Base-by-base conservation (phyloP, 2,329 filamentous ascomycete species). In the Aspergillus awamori region DNA sequence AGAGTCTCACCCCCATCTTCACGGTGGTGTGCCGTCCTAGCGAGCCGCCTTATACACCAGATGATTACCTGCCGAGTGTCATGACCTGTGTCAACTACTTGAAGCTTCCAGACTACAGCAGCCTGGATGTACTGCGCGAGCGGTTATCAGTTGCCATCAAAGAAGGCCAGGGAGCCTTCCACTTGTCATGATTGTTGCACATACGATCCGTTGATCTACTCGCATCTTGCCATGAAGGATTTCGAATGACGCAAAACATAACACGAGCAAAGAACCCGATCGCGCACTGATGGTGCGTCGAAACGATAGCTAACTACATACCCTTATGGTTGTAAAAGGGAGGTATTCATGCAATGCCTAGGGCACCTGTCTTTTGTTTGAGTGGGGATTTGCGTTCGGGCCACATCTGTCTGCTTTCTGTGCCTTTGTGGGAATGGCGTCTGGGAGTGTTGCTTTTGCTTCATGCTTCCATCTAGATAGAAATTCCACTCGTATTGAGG, bases 81-180 rank as follows among this genome's bases (percentile, higher is more conserved):
- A 99, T 99, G 96, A 99, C 96, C 10, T 99, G 96, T 76, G 95
- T 97, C 78, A 99, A 99, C 78, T 99, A 99, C 76, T 87, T 99
- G 71, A 99, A 99, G 80, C 85, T 99, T 72, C 95, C 95, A 20
- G 92, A 99, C 77, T 99, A 99, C 79, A 94, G 88, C 67, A 87
- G 82, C 68, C 80, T 96, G 64, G 86, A 91, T 1, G 84, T 89
- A 55, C 87, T 99, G 78, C 89, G 85, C 72, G 86, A 89, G 74
- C 91, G 92, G 76, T 83, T 99, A 57, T 87, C 86, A 66, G 89
- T 89, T 66, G 96, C 95, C 26, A 96, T 97, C 74, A 91, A 88
- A 76, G 96, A 99, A 81, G 95, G 95, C 24, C 95, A 99, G 76
- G 95, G 95, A 30, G 95, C 96, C 63, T 99, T 99, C 85, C 95